Evolutionary conservation across 2,329 filamentous ascomycete genomes (phyloP).

Genomic region (Rutstroemia sp.): DNA sequence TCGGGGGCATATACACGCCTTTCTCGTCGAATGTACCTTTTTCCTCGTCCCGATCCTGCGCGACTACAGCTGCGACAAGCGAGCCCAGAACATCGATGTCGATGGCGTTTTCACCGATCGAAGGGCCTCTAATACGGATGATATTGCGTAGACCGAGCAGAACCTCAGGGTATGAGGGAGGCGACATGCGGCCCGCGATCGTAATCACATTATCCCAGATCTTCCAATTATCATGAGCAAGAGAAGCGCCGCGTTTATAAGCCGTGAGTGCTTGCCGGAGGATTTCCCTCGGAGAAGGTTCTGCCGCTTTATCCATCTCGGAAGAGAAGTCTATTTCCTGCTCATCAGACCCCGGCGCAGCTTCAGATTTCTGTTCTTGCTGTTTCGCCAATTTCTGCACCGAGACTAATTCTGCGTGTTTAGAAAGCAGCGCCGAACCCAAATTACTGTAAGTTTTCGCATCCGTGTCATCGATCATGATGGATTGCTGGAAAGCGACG

Average conservation of each 20-base stretch:
- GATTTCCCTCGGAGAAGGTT: constrained; percentile 33
- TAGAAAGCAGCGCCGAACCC: constrained; percentile 70
- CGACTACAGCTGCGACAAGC: constrained; percentile 64
- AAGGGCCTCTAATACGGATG: constrained; percentile 60
- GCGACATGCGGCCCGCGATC: constrained; percentile 68
- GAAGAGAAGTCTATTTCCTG: not conserved
- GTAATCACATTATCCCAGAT: constrained; percentile 98
- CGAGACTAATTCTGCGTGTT: constrained; percentile 46
- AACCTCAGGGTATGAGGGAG: constrained; percentile 69
- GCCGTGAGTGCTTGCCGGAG: constrained; percentile 72
- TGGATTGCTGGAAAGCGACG: constrained; percentile 74
- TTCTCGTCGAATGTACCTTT: constrained; percentile 8
- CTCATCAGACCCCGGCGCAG: not conserved
- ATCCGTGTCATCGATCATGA: constrained; percentile 80
- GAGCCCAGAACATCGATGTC: constrained; percentile 66
- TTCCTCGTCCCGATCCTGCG: constrained; percentile 31
- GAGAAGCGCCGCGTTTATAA: constrained; percentile 76
- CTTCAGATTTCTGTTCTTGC: constrained; percentile 19
- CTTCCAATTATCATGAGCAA: constrained; percentile 79
- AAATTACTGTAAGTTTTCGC: constrained; percentile 94
- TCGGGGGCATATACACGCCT: constrained; percentile 37
- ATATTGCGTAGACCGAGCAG: constrained; percentile 68
- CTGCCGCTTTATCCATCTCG: constrained; percentile 22
- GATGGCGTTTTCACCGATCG: constrained; percentile 67
- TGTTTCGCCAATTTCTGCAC: constrained; percentile 32